These are phyloP conservation scores for Scenedesmus sp. DNA, from an alignment of 163 green algal genomes.

Conservation along the genomic window DNA sequence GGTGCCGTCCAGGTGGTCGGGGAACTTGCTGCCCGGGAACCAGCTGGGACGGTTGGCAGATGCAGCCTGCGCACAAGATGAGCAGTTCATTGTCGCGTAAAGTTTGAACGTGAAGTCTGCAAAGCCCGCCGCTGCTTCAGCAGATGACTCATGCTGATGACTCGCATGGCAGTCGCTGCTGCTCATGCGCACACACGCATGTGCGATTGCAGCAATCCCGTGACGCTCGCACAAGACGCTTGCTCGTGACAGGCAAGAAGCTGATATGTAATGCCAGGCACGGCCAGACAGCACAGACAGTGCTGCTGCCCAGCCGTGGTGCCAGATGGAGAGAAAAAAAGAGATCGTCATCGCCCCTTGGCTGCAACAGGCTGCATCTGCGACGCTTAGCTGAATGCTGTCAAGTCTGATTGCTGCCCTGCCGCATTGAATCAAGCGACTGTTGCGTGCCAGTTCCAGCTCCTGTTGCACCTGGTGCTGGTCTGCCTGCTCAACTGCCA, in stretches of 20 bases:
- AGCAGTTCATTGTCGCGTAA: background rate
- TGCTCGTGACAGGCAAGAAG: background rate
- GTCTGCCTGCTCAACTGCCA: background rate
- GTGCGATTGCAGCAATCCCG: no score
- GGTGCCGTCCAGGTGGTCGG: constrained; percentile 85
- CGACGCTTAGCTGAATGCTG: background rate
- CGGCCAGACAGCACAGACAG: background rate
- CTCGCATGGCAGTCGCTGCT: background rate
- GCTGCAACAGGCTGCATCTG: background rate
- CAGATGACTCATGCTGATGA: background rate
- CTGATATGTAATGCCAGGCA: background rate
- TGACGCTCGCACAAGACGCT: background rate
- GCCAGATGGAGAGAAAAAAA: background rate
- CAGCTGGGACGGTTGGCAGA: constrained; percentile 70
- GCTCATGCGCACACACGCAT: no score
- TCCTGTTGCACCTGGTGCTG: constrained; percentile 13
- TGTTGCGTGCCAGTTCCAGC: background rate
- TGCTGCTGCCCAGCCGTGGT: constrained; percentile 6
- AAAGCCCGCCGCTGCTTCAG: background rate
- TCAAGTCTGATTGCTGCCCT: background rate
- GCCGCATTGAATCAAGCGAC: background rate
- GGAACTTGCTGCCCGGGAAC: constrained; percentile 81
- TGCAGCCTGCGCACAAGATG: constrained; percentile 35
- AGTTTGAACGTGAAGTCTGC: background rate
- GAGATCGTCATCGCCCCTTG: background rate